These are phyloP conservation scores for Penicillium concentricum DNA, from an alignment of 2,329 filamentous ascomycete genomes.

Conservation along the genomic window DNA sequence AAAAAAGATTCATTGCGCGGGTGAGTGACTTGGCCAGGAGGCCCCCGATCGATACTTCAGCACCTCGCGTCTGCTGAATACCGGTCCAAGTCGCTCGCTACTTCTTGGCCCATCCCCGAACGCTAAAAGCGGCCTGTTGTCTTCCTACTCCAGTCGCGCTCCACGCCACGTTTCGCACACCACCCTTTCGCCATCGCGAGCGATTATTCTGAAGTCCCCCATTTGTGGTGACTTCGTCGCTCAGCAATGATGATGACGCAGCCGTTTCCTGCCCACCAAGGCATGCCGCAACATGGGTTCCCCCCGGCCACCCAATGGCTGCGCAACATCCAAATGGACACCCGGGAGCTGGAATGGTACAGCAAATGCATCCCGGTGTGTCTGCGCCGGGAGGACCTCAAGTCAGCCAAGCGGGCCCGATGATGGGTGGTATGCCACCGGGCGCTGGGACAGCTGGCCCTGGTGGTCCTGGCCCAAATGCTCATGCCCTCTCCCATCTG, in stretches of 20 bases:
- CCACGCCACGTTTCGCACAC: constrained; percentile 7
- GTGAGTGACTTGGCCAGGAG: constrained; percentile 24
- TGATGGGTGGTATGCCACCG: constrained; percentile 64
- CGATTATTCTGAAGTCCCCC: constrained; percentile 25
- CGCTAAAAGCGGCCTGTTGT: constrained; percentile 33
- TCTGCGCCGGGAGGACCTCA: constrained; percentile 59
- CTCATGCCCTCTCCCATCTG: constrained; percentile 61
- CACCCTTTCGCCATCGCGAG: constrained; percentile 16
- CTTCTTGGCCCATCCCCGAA: constrained; percentile 35
- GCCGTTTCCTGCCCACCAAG: constrained; percentile 59
- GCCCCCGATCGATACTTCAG: constrained; percentile 36
- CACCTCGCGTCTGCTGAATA: constrained; percentile 30
- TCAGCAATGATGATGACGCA: constrained; percentile 55
- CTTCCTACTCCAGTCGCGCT: constrained; percentile 28
- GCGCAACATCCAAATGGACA: constrained; percentile 58
- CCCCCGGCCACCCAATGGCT: constrained; percentile 62
- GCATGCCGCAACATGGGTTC: constrained; percentile 59
- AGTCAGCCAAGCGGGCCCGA: constrained; percentile 61
- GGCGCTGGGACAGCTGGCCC: constrained; percentile 54
- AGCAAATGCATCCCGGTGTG: constrained; percentile 61
- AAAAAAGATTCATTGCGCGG: constrained; percentile 24
- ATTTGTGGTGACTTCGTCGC: constrained; percentile 35
- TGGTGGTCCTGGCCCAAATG: constrained; percentile 52
- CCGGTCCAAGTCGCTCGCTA: constrained; percentile 33
- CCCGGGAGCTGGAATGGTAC: constrained; percentile 50